Evolutionary conservation across 164 flowering plant species (phyloP), one percentile per base, ranked within the genome.

Genomic region (Stephania cephalantha): DNA sequence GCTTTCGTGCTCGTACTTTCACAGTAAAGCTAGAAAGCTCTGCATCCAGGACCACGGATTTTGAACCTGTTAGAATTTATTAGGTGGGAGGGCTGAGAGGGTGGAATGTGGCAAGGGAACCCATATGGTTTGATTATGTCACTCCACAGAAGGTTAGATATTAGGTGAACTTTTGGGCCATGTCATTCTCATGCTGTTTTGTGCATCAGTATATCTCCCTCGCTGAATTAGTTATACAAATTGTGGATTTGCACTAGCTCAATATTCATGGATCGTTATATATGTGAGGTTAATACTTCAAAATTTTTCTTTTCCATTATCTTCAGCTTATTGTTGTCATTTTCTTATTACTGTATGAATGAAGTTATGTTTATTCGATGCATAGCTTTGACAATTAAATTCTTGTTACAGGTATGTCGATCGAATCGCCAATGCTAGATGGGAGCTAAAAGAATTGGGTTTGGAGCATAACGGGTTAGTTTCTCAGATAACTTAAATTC

Each of bases 401-500:
- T 6, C 63, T 74, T 8, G 77, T 80, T 71, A 69, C 89, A 96
- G 99, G 80, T 96, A 93, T 83, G 91, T 85, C 68, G 99, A 96
- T 78, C 87, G 97, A 68, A 88, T 96, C 80, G 87, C 97, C 13
- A 92, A 84, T 86, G 90, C 98, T 30, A 96, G 90, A 86, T 93
- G 98, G 99, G 98, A 93, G 81, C 84, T 88, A 12, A 94, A 92
- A 85, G 98, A 94, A 80, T 97, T 94, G 80, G 99, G 98, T 25
- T 76, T 94, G 45, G 99, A 96, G 87, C 99, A 96, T 78, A 96
- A 96, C 79, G 97, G 98, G 99, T 96, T 79, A 75, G 85, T 78
- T 74, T 46, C 70, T 77, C 30, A 35, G 42, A 35, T 35, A 35
- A 35, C 42, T 35, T 35, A 22, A 48, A 46, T 12, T 17, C 20